A percentile compares a stretch with the other conserved stretches of the same genome.
Conservation (phyloP, 805 yeast genomes). For the Starmerella riodocensis region DNA sequence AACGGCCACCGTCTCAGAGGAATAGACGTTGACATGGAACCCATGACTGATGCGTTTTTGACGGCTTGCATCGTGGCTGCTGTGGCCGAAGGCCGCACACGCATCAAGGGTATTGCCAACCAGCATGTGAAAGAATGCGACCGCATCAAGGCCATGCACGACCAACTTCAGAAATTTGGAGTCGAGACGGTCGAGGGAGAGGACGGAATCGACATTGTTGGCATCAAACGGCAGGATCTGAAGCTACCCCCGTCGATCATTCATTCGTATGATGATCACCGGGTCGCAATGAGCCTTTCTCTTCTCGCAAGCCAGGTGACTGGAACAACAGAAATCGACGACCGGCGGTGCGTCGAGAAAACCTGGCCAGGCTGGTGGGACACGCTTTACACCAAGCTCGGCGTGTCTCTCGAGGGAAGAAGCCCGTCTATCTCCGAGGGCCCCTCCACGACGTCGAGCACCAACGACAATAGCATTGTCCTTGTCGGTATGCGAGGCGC, state of each 20-base stretch:
- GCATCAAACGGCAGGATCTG: constrained; percentile 30
- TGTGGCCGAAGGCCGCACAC: constrained; percentile 59
- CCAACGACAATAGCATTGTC: constrained; percentile 45
- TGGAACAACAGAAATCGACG: constrained; percentile 58
- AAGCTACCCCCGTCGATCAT: neutral
- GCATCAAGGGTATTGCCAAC: constrained; percentile 90
- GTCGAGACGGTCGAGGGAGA: constrained; percentile 72
- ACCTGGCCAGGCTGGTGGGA: constrained; percentile 99
- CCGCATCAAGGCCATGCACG: constrained; percentile 88
- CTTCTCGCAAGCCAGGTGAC: constrained; percentile 61
- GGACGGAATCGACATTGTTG: constrained; percentile 84
- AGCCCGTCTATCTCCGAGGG: constrained; percentile 28
- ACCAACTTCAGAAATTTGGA: constrained; percentile 79
- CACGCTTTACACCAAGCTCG: constrained; percentile 48
- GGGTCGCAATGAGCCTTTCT: constrained; percentile 96
- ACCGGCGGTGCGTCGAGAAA: constrained; percentile 86
- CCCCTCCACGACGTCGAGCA: neutral
- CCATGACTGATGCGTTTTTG: constrained; percentile 97
- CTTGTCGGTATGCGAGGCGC: constrained; percentile 97
- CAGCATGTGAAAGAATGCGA: constrained; percentile 97
- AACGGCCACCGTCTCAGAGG: constrained; percentile 48
- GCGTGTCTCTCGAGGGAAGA: constrained; percentile 55
- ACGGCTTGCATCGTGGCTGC: constrained; percentile 97
- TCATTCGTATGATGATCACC: constrained; percentile 81
- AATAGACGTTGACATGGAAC: constrained; percentile 88